These are phyloP conservation scores for Spatholobus suberectus DNA, from an alignment of 306 rosid genomes.

Conservation along the genomic window DNA sequence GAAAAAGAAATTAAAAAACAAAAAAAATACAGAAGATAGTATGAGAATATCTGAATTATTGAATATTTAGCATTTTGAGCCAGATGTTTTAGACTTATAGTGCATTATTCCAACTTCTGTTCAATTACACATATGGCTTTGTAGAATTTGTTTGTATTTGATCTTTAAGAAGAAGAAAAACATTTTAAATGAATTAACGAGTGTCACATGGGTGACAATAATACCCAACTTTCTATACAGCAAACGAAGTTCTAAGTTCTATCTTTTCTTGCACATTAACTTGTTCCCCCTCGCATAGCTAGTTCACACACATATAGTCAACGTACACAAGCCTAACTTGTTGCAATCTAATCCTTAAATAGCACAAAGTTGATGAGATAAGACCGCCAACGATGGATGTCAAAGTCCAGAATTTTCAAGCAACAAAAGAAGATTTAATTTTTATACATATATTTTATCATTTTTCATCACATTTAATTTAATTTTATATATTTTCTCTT, in stretches of 20 bases:
- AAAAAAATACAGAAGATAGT: no score
- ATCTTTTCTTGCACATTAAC: not conserved
- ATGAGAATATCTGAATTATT: not conserved
- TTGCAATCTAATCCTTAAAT: conserved; percentile 5
- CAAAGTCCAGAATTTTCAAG: not conserved
- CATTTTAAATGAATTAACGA: conserved; percentile 15
- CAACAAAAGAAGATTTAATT: not conserved
- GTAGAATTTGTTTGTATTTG: conserved; percentile 2
- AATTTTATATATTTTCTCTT: not conserved
- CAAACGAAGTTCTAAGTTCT: conserved; percentile 11
- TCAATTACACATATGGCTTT: not conserved
- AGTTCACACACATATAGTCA: conserved; percentile 14
- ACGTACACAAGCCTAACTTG: conserved; percentile 1
- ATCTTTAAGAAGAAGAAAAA: not conserved
- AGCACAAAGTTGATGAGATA: not conserved
- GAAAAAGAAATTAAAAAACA: no score
- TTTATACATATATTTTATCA: no score
- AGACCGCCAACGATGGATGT: not conserved
- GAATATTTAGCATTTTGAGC: not conserved
- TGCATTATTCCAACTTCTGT: not conserved
- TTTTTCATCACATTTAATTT: not conserved
- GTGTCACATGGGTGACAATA: conserved; percentile 26
- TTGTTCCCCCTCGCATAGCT: conserved; percentile 5
- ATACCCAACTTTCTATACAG: conserved; percentile 3
- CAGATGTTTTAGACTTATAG: not conserved